Base-by-base conservation (phyloP, 1,139 yeast species). In the Candida neerlandica region DNA sequence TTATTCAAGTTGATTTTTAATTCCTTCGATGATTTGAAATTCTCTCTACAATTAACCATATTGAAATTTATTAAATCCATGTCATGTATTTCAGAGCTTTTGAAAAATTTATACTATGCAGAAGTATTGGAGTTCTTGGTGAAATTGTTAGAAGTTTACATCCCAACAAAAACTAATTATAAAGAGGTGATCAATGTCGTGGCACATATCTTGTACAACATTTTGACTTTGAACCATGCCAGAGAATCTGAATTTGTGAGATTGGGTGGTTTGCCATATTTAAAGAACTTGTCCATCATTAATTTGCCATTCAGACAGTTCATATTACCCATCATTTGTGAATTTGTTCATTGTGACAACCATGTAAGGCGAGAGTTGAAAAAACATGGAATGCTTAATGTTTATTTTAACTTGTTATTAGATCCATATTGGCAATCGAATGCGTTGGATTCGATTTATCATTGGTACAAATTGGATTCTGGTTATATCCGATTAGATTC, bases 401-500 rank as follows among this genome's bases (percentile, higher is more conserved):
- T 78, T 2, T 82, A 83, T 54, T 66, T 77, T 41, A 69, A 70
- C 26, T 66, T 85, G 12, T 63, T 85, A 14, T 59, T 75, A 11
- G 87, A 85, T 58, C 84, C 87, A 0, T 81, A 82, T 55, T 85
- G 90, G 90, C 89, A 84, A 60, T 81, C 85, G 16, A 82, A 81
- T 63, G 84, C 89, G 0, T 71, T 84, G 55, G 89, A 85, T 44
- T 78, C 89, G 0, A 69, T 85, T 7, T 54, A 71, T 26, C 65
- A 60, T 45, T 77, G 81, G 81, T 58, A 63, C 43, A 64, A 64
- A 41, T 66, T 64, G 44, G 72, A 72, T 46, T 60, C 65, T 2
- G 53, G 48, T 1, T 52, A 58, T 41, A 58, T 69, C 7, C 58
- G 57, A 41, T 58, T 72, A 16, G 65, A 64, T 14, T 55, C 69